Evolutionary conservation across 192 early-diverging fungal genomes (phyloP).

Genomic region (Piromyces finnis): DNA sequence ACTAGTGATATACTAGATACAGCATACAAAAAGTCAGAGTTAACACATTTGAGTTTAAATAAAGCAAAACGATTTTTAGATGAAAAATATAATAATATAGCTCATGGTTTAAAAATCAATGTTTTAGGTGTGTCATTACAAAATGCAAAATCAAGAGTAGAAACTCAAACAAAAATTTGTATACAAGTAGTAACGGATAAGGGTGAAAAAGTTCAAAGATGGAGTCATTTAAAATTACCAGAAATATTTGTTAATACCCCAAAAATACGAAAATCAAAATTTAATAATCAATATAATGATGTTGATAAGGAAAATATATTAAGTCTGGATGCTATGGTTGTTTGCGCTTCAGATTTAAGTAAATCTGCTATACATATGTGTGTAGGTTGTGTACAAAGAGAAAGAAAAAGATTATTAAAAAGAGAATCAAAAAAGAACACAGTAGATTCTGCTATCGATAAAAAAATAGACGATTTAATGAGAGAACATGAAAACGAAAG

Average conservation of each 20-base stretch:
- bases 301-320: constrained; percentile 23
- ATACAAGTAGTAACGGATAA: constrained; percentile 54
- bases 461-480: constrained; percentile 42
- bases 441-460: constrained; percentile 26
- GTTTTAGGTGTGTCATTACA: constrained; percentile 1
- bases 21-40: background rate
- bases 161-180: constrained; percentile 87
- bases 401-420: constrained; percentile 12
- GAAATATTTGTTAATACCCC: constrained; percentile 59
- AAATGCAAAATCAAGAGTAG: constrained; percentile 60
- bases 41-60: background rate
- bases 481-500: constrained; percentile 48
- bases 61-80: background rate
- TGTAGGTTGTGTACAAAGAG: constrained; percentile 11
- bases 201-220: constrained; percentile 51
- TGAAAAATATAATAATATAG: background rate
- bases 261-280: constrained; percentile 20
- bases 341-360: constrained; percentile 41
- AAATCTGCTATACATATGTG: constrained; percentile 18
- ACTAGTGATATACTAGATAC: background rate
- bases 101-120: background rate
- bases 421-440: constrained; percentile 4
- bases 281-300: constrained; percentile 11
- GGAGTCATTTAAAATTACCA: constrained; percentile 70
- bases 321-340: constrained; percentile 61